Evolutionary conservation across 371 early-diverging fungal species (phyloP).

Genomic region (Apophysomyces variabilis): DNA sequence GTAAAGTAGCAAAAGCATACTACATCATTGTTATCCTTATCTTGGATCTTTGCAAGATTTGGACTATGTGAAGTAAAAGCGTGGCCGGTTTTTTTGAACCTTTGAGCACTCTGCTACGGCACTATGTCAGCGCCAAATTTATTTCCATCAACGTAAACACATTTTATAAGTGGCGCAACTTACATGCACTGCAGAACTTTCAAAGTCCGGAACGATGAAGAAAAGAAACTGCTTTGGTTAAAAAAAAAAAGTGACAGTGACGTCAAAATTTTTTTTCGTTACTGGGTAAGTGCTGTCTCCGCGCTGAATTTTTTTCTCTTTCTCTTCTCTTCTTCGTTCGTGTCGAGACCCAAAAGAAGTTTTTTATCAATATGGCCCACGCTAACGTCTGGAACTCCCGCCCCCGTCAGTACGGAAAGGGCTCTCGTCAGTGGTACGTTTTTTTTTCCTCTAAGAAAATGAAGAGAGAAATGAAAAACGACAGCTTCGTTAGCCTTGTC

Average conservation of each 20-base stretch:
- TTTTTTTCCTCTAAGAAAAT: background rate
- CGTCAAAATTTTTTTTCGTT: constrained; percentile 12
- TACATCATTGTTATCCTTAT: too few species aligned
- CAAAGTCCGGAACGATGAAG: background rate
- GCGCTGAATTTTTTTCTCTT: constrained; percentile 21
- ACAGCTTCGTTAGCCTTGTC: background rate
- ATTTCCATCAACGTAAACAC: too few species aligned
- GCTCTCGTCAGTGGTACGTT: constrained; percentile 96
- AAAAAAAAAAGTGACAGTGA: constrained; percentile 5
- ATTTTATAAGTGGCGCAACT: too few species aligned
- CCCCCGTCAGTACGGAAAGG: constrained; percentile 97
- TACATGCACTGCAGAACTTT: too few species aligned
- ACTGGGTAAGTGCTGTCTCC: constrained; percentile 15
- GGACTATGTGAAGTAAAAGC: too few species aligned
- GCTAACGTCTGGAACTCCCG: constrained; percentile 94
- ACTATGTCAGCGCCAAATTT: too few species aligned
- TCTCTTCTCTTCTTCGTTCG: constrained; percentile 22
- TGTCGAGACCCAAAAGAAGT: constrained; percentile 24
- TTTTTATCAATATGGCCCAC: constrained; percentile 87
- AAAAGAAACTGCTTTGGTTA: too few species aligned
- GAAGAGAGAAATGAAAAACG: constrained; percentile 3
- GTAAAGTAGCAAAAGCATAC: too few species aligned
- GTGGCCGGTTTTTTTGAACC: too few species aligned
- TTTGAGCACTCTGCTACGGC: too few species aligned
- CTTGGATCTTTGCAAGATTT: too few species aligned